Percentiles rank a stretch among this genome's conserved stretches.
phyloP scores from a whole-genome alignment of 495 filamentous ascomycete species.

The Thozetella sp. region DNA sequence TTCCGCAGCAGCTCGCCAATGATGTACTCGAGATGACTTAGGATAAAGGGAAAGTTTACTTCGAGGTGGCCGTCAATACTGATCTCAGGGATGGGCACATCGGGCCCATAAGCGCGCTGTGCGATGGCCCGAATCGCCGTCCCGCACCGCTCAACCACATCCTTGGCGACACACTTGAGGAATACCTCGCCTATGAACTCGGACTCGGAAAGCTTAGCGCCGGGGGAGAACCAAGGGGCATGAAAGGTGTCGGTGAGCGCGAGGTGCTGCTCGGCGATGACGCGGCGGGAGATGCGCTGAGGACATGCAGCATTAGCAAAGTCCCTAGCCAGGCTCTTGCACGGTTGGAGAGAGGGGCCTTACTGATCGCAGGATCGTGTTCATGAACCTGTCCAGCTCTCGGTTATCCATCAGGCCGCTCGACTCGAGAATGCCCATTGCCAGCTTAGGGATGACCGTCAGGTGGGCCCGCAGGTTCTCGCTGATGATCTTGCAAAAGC shows the following conservation, averaged over 20 bases:
- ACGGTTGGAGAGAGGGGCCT: conserved; percentile 27
- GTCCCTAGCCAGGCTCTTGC: no score
- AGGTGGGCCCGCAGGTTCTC: conserved; percentile 84
- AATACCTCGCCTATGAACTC: conserved; percentile 97
- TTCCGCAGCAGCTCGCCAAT: conserved; percentile 94
- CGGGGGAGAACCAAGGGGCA: conserved; percentile 87
- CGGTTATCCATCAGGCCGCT: conserved; percentile 74
- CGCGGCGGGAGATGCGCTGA: conserved; percentile 88
- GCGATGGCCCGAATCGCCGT: conserved; percentile 70
- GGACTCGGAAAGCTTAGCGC: conserved; percentile 70
- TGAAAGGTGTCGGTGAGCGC: conserved; percentile 97
- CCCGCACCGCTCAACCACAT: conserved; percentile 84
- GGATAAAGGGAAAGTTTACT: conserved; percentile 94
- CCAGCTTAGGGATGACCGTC: conserved; percentile 88
- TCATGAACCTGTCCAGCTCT: conserved; percentile 93
- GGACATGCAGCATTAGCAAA: no score
- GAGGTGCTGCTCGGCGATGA: conserved; percentile 97
- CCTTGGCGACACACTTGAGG: conserved; percentile 87
- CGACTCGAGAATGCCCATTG: conserved; percentile 91
- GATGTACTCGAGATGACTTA: conserved; percentile 96
- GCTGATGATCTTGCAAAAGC: conserved; percentile 79
- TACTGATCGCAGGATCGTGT: conserved; percentile 87
- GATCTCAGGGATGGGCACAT: conserved; percentile 75
- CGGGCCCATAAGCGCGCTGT: conserved; percentile 68
- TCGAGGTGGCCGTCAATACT: conserved; percentile 83